phyloP scores from a whole-genome alignment of 495 filamentous ascomycete species.

The Opeltia flavorubescens region DNA sequence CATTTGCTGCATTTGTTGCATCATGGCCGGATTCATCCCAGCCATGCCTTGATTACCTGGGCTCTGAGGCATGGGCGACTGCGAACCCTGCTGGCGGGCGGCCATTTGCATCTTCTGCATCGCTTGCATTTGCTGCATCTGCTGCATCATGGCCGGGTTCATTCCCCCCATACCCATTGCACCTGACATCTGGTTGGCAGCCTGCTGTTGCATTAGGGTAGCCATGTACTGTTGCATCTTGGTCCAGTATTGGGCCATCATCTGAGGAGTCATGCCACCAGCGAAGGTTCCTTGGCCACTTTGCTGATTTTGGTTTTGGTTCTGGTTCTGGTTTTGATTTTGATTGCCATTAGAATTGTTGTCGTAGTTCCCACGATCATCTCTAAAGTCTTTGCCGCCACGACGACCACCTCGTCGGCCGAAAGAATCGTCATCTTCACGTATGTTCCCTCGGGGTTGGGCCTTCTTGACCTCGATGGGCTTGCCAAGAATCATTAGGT shows the following conservation, averaged over 20 bases:
- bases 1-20: constrained; percentile 78
- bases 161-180: constrained; percentile 55
- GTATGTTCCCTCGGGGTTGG: constrained; percentile 86
- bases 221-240: constrained; percentile 93
- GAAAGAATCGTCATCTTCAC: constrained; percentile 62
- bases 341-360: constrained; percentile 32
- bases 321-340: constrained; percentile 27
- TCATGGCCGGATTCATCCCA: constrained; percentile 66
- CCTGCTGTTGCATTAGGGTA: constrained; percentile 71
- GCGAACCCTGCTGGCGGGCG: constrained; percentile 18
- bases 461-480: constrained; percentile 97
- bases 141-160: constrained; percentile 81
- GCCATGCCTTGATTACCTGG: constrained; percentile 32
- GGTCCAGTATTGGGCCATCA: constrained; percentile 97
- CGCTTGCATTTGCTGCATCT: constrained; percentile 62
- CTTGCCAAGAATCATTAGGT: constrained; percentile 83
- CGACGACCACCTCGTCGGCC: constrained; percentile 46
- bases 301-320: constrained; percentile 21
- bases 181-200: constrained; percentile 29
- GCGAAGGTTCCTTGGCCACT: constrained; percentile 26
- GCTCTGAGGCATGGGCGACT: constrained; percentile 8
- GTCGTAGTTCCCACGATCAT: constrained; percentile 33
- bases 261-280: constrained; percentile 71
- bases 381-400: constrained; percentile 35
- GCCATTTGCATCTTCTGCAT: constrained; percentile 34